Conservation (phyloP, 2,329 filamentous ascomycete genomes). For the Microdochium trichocladiopsis region DNA sequence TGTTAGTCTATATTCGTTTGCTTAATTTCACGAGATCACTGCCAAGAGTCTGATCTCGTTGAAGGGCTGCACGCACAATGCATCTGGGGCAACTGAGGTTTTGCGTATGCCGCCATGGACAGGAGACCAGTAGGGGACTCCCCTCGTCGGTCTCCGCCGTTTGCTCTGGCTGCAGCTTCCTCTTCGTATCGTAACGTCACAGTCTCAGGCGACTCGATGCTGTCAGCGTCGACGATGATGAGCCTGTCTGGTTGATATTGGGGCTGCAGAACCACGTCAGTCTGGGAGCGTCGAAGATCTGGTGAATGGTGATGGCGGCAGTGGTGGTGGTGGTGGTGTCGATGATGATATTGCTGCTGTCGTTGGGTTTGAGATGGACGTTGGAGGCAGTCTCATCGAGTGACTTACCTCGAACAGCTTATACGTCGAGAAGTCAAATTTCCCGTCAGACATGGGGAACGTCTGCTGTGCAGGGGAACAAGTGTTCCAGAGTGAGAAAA, state of each 20-base stretch:
- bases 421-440: constrained; percentile 48
- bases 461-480: constrained; percentile 15
- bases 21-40: constrained; percentile 5
- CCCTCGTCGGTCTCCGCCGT: constrained; percentile 45
- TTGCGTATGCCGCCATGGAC: constrained; percentile 78
- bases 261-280: constrained; percentile 30
- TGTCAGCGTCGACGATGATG: constrained; percentile 48
- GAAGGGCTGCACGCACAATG: constrained; percentile 59
- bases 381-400: constrained; percentile 1
- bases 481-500: constrained; percentile 20
- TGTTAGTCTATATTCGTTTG: too few relatives aligned
- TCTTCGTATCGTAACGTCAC: constrained; percentile 51
- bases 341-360: neutral
- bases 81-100: constrained; percentile 67
- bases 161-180: constrained; percentile 40
- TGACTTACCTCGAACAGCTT: constrained; percentile 54
- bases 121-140: constrained; percentile 53
- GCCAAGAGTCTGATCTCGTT: neutral
- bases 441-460: constrained; percentile 51
- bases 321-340: too few relatives aligned
- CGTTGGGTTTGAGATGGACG: neutral
- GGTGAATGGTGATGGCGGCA: neutral
- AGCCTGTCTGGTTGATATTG: constrained; percentile 46
- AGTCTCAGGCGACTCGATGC: constrained; percentile 50
- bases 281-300: neutral